Conservation (phyloP, 177 flowering plant species). For the Vitis hybrid region DNA sequence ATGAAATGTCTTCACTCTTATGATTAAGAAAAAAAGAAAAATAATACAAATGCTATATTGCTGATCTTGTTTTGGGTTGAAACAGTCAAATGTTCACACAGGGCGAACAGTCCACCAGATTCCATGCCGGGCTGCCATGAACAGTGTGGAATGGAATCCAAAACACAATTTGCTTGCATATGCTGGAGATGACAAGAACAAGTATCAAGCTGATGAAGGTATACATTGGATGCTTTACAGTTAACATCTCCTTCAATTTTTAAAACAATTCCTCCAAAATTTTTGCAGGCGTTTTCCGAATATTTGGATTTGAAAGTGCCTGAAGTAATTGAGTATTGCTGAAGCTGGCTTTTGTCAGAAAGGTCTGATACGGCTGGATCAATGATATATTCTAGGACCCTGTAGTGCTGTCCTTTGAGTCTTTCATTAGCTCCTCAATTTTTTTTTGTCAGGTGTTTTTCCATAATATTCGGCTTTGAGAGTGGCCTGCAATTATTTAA, state of each 20-base stretch:
- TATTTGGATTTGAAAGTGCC: conserved; percentile 73
- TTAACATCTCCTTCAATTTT: conserved; percentile 14
- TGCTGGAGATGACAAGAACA: conserved; percentile 96
- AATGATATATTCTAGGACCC: too few relatives aligned
- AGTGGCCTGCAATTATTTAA: too few relatives aligned
- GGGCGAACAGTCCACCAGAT: conserved; percentile 93
- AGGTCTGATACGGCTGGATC: too few relatives aligned
- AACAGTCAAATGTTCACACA: conserved; percentile 80
- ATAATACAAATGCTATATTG: not conserved
- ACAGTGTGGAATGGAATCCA: conserved; percentile 99
- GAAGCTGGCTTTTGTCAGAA: too few relatives aligned
- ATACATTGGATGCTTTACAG: not conserved
- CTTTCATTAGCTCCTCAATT: too few relatives aligned
- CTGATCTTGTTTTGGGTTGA: conserved; percentile 1
- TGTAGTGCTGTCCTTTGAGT: too few relatives aligned
- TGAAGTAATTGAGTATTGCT: conserved; percentile 7
- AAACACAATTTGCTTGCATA: conserved; percentile 84
- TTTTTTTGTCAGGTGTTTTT: too few relatives aligned
- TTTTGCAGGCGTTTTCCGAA: conserved; percentile 67
- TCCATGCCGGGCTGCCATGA: conserved; percentile 95
- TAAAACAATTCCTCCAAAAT: not conserved
- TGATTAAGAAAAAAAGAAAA: not conserved
- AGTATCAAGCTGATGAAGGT: conserved; percentile 91
- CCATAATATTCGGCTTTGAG: too few relatives aligned
- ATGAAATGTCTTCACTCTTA: not conserved